Percentiles rank a stretch among this genome's conserved stretches.
These are phyloP conservation scores for Monosporascus sp. DNA, from an alignment of 2,329 filamentous ascomycete species.

Conservation along the genomic window DNA sequence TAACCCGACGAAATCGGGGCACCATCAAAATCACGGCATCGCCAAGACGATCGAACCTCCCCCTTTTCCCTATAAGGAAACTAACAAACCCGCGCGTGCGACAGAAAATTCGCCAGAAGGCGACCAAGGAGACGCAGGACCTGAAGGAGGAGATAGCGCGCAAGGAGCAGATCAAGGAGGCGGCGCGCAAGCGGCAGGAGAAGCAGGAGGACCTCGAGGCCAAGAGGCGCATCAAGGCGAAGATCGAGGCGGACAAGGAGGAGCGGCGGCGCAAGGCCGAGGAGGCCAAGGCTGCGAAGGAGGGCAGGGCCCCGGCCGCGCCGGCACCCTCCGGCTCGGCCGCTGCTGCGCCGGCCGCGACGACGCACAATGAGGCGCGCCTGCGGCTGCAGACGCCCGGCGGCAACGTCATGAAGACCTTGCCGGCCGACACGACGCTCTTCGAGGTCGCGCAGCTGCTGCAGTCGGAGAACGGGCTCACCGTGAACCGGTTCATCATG, in stretches of 20 bases:
- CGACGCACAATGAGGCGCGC: slow-evolving; percentile 72
- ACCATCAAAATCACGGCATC: background rate
- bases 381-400: slow-evolving; percentile 71
- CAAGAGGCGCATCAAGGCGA: slow-evolving; percentile 83
- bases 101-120: slow-evolving; percentile 73
- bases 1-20: background rate
- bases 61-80: background rate
- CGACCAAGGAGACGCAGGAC: slow-evolving; percentile 83
- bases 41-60: background rate
- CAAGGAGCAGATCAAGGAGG: slow-evolving; percentile 90
- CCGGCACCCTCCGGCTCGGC: slow-evolving; percentile 26
- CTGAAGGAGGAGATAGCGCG: slow-evolving; percentile 81
- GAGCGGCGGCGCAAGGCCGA: slow-evolving; percentile 82
- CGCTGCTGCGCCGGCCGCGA: slow-evolving; percentile 42
- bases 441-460: slow-evolving; percentile 85
- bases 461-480: slow-evolving; percentile 61
- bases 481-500: slow-evolving; percentile 72
- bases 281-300: slow-evolving; percentile 76
- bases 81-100: slow-evolving; percentile 5
- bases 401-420: slow-evolving; percentile 79
- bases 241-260: slow-evolving; percentile 92
- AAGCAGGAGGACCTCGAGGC: slow-evolving; percentile 81
- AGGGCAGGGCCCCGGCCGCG: slow-evolving; percentile 55
- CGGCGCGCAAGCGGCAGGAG: slow-evolving; percentile 78
- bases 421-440: slow-evolving; percentile 82